phyloP scores from a whole-genome alignment of 2,329 filamentous ascomycete species.

The Beauveria asiatica region DNA sequence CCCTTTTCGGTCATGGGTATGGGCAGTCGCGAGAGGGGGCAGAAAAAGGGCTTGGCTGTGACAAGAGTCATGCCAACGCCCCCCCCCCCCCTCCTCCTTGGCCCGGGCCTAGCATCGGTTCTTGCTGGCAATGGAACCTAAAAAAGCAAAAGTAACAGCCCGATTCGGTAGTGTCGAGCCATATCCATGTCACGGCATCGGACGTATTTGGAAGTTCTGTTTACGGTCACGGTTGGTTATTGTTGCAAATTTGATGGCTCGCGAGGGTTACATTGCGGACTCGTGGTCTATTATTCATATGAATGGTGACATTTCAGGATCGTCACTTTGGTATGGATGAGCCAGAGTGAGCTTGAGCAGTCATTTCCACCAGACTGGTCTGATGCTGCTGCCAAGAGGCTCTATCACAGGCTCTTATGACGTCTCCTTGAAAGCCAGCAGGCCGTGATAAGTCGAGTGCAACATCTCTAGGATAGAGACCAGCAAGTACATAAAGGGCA shows the following conservation, averaged over 20 bases:
- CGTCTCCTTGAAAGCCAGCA: not conserved
- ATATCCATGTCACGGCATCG: not conserved
- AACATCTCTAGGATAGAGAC: not conserved
- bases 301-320: not conserved
- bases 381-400: not conserved
- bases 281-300: not conserved
- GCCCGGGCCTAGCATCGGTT: not conserved
- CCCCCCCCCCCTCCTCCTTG: not conserved
- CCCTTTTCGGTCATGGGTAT: not conserved
- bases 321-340: not conserved
- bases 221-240: not conserved
- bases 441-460: not conserved
- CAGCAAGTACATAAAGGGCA: not conserved
- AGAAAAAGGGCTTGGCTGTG: not conserved
- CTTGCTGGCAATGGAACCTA: not conserved
- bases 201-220: not conserved
- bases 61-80: not conserved
- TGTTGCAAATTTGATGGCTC: not conserved
- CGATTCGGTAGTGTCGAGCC: slow-evolving; percentile 1
- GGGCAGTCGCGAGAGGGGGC: not conserved
- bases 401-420: not conserved
- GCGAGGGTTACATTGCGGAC: not conserved
- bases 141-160: not conserved
- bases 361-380: not conserved
- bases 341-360: not conserved